Base-by-base conservation (phyloP, 805 yeast species). In the Wickerhamomyces queroliae region DNA sequence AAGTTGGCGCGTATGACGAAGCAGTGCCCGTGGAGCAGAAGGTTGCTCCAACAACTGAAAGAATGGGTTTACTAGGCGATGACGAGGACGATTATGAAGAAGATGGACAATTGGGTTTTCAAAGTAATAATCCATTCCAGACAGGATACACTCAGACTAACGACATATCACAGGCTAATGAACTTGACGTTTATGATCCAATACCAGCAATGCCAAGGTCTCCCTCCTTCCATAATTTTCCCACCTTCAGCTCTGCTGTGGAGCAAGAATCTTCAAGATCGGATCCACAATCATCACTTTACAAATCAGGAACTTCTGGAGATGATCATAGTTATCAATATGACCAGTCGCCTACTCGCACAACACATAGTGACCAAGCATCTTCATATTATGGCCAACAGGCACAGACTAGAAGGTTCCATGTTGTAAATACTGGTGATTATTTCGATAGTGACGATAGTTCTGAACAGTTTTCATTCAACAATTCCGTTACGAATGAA, bases 391-490 rank as follows among this genome's bases (percentile, higher is more conserved):
- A 37, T 26, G 18, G 17, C 3, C 26, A 32, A 13, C 18, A 26
- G 10, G 22, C 35, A 19, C 15, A 40, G 32, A 17, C 22, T 24
- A 28, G 48, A 10, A 47, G 44, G 5, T 53, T 55, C 36, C 59
- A 52, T 38, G 56, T 55, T 33, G 59, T 55, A 5, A 55, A 55
- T 24, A 54, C 53, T 48, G 59, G 53, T 3, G 41, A 53, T 20
- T 53, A 55, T 35, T 45, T 50, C 16, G 46, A 34, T 19, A 24
- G 36, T n/a, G 40, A 44, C 18, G 47, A 44, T 10, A 44, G 38
- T 20, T 23, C 40, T 9, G 36, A 29, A 31, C 24, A 15, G 19
- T 19, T 9, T 32, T 30, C 40, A 19, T 31, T 24, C 20, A 25
- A 8, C 2, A 18, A 15, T 6, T 42, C 54, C 40, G 24, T 8